phyloP scores from a whole-genome alignment of 768 basidiomycete genomes.

The Piloderma croceum region DNA sequence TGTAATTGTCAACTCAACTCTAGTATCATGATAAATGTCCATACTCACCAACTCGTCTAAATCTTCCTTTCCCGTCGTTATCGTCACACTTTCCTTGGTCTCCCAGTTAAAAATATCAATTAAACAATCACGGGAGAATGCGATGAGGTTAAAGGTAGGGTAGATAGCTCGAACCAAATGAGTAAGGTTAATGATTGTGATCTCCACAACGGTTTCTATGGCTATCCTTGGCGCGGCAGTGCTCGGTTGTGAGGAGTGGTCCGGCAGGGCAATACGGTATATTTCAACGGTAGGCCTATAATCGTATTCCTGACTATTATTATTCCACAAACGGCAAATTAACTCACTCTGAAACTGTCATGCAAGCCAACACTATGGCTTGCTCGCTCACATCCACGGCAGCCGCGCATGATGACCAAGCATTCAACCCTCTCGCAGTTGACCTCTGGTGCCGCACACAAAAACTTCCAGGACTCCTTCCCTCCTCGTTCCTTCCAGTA shows the following conservation, averaged over 20 bases:
- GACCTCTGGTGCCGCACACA: conserved; percentile 6
- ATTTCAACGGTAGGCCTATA: background rate
- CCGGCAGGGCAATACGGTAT: background rate
- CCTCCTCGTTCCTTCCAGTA: too few species aligned
- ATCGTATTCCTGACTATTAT: background rate
- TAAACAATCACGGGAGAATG: conserved; percentile 23
- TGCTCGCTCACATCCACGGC: conserved; percentile 9
- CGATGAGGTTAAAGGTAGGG: conserved; percentile 24
- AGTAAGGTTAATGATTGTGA: conserved; percentile 6
- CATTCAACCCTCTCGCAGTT: conserved; percentile 6
- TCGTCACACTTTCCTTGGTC: conserved; percentile 14
- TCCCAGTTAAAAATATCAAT: conserved; percentile 39
- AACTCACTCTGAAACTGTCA: conserved; percentile 1
- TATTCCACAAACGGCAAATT: background rate
- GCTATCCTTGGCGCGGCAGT: background rate
- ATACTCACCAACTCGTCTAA: conserved; percentile 29
- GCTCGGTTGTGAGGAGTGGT: too few species aligned
- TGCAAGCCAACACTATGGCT: conserved; percentile 15
- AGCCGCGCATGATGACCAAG: conserved; percentile 12
- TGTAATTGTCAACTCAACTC: background rate
- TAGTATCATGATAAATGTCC: background rate
- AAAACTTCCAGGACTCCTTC: too few species aligned
- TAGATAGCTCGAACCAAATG: conserved; percentile 33
- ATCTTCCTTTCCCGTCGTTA: conserved; percentile 20
- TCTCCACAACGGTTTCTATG: background rate